Evolutionary conservation across 139 green algal genomes (phyloP), one percentile per base, ranked within the genome.

Genomic region (Trebouxia sp.): DNA sequence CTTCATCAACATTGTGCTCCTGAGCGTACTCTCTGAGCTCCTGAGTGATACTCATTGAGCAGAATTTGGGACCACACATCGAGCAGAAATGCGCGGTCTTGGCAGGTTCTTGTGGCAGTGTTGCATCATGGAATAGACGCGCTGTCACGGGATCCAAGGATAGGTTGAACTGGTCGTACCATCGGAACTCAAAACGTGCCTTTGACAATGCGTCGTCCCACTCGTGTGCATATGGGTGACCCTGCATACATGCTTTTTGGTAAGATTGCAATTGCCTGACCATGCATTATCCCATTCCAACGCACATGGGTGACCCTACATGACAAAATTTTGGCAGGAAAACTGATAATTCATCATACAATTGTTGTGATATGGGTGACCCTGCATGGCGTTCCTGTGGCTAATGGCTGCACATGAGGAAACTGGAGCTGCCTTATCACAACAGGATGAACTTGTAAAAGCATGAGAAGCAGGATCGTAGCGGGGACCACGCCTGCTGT

Each of bases 1-100:
- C 65, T 48, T 80, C 81, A 30, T 77, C 43, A 24, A 85, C 30
- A 26, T 84, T 45, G 37, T 88, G 28, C 39, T 87, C 69, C 75
- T 85, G 69, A 1, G 88, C 90, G 66, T 90, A 90, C 75, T 91
- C 80, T 37, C 88, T 69, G 51, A 97, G 85, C 84, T 97, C 92
- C 50, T 96, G 92, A 35, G 86, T 94, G 82, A 97, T 96, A 70
- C 94, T 90, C 93, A 97, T 96, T 39, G 75, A 89, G 82, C 94
- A 98, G 82, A 96, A 98, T 85, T 97, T 97, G 79, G 92, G 92
- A n/a, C 93, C 94, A 80, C 93, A 98, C 94, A 98, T 98, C 79
- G 85, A 93, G 88, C 88, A 92, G 83, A 92, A 92, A 82, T 92
- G 88, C 20, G 88, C 88, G 7, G 86, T 89, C 86, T 90, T 93